Evolutionary conservation across 1,284 basidiomycete species (phyloP).

Genomic region (Ustilago sp.): DNA sequence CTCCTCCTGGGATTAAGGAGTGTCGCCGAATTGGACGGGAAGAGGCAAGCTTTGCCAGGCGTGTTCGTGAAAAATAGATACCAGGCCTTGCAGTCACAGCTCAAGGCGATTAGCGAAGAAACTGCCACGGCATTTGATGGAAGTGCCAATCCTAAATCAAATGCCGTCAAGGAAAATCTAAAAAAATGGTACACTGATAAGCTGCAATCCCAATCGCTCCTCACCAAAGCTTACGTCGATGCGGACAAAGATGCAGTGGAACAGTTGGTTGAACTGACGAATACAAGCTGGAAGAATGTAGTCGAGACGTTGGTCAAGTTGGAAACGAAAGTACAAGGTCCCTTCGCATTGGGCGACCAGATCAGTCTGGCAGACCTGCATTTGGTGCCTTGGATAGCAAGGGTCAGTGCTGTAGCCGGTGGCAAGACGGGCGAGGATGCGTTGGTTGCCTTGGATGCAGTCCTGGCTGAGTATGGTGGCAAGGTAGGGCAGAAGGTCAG

Average conservation of each 20-base stretch:
- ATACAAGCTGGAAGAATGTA: constrained; percentile 72
- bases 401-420: constrained; percentile 54
- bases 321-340: constrained; percentile 77
- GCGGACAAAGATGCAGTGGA: constrained; percentile 13
- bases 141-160: constrained; percentile 66
- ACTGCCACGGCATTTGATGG: constrained; percentile 74
- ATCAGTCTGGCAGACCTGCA: constrained; percentile 84
- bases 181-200: constrained; percentile 71
- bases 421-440: constrained; percentile 12
- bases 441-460: constrained; percentile 8
- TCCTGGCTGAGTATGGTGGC: constrained; percentile 7
- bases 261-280: constrained; percentile 70
- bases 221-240: constrained; percentile 69
- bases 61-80: constrained; percentile 71
- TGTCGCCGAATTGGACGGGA: constrained; percentile 67
- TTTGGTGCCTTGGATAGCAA: constrained; percentile 80
- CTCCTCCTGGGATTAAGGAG: constrained; percentile 69
- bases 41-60: constrained; percentile 68
- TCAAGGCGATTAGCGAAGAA: constrained; percentile 73
- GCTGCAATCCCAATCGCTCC: constrained; percentile 66
- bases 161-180: constrained; percentile 39
- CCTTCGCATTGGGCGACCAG: constrained; percentile 79
- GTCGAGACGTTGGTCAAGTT: constrained; percentile 72
- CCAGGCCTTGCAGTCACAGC: constrained; percentile 74
- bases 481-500: constrained; percentile 28